These are phyloP conservation scores for Hypoxylon sp. DNA, from an alignment of 2,329 filamentous ascomycete species.

Conservation along the genomic window DNA sequence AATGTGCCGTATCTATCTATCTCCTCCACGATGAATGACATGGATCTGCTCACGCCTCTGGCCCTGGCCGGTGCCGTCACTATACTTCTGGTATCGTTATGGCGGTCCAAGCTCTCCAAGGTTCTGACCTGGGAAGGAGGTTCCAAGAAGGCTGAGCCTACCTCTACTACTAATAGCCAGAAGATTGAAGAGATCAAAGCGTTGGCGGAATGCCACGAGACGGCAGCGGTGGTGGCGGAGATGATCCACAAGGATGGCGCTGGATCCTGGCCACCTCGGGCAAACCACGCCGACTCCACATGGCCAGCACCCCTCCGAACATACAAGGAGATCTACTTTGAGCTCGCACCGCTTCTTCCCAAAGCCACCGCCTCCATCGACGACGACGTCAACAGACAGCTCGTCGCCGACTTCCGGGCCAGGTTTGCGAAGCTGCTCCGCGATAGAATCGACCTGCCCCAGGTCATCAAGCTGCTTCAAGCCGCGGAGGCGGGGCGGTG, in stretches of 20 bases:
- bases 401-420: constrained; percentile 36
- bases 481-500: constrained; percentile 40
- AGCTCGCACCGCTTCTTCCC: constrained; percentile 12
- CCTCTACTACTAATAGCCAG: no score
- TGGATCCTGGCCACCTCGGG: constrained; percentile 15
- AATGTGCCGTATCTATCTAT: no score
- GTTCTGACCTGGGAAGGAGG: no score
- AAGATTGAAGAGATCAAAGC: constrained; percentile 4
- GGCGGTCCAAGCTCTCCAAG: no score
- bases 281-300: constrained; percentile 5
- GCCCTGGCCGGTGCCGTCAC: no score
- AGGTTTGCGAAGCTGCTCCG: constrained; percentile 34
- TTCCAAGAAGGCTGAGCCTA: no score
- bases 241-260: constrained; percentile 14
- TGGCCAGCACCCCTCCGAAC: constrained; percentile 7
- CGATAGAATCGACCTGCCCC: constrained; percentile 37
- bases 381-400: constrained; percentile 39
- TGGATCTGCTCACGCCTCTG: no score
- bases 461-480: constrained; percentile 37
- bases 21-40: no score
- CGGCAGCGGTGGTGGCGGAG: constrained; percentile 2
- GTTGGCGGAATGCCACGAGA: constrained; percentile 3
- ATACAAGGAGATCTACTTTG: constrained; percentile 11
- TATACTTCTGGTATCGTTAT: no score
- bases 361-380: constrained; percentile 35